These are phyloP conservation scores for Stylonectria norvegica DNA, from an alignment of 2,329 filamentous ascomycete genomes.

Conservation along the genomic window DNA sequence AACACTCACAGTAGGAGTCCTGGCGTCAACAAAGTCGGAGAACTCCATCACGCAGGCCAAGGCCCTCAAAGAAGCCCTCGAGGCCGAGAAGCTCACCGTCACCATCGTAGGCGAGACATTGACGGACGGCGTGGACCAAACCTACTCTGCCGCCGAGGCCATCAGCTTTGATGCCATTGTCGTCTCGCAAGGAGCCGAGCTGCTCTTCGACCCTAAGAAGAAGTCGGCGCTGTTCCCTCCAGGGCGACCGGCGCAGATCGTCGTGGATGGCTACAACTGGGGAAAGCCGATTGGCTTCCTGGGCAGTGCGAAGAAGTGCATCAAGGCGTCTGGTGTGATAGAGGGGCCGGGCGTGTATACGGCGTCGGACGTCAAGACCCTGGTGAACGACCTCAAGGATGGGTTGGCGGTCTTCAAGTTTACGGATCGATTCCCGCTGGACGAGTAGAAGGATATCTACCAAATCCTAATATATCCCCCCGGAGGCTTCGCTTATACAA, in stretches of 20 bases:
- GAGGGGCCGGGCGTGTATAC: slow-evolving; percentile 41
- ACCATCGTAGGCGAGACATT: slow-evolving; percentile 60
- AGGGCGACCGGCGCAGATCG: slow-evolving; percentile 60
- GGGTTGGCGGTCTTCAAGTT: slow-evolving; percentile 65
- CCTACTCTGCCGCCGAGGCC: slow-evolving; percentile 64
- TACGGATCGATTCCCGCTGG: slow-evolving; percentile 59
- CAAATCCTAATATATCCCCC: too few relatives aligned
- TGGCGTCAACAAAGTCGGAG: slow-evolving; percentile 44
- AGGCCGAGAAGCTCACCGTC: slow-evolving; percentile 50
- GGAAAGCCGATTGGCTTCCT: slow-evolving; percentile 66
- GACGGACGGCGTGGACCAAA: slow-evolving; percentile 51
- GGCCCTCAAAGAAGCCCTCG: slow-evolving; percentile 48
- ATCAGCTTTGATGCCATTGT: slow-evolving; percentile 62
- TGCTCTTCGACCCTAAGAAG: slow-evolving; percentile 44
- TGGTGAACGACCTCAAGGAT: slow-evolving; percentile 49
- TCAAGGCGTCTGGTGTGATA: slow-evolving; percentile 44
- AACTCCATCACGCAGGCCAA: slow-evolving; percentile 47
- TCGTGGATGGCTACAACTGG: slow-evolving; percentile 61
- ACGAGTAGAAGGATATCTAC: slow-evolving; percentile 36
- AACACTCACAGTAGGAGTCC: slow-evolving; percentile 60
- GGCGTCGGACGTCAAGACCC: slow-evolving; percentile 29
- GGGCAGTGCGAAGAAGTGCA: slow-evolving; percentile 40
- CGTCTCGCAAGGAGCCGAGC: slow-evolving; percentile 51
- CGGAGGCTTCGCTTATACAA: too few relatives aligned
- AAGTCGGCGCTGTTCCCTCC: slow-evolving; percentile 58